These are phyloP conservation scores for Nitzschia sp. DNA, from an alignment of 108 stramenopile species.

Conservation along the genomic window DNA sequence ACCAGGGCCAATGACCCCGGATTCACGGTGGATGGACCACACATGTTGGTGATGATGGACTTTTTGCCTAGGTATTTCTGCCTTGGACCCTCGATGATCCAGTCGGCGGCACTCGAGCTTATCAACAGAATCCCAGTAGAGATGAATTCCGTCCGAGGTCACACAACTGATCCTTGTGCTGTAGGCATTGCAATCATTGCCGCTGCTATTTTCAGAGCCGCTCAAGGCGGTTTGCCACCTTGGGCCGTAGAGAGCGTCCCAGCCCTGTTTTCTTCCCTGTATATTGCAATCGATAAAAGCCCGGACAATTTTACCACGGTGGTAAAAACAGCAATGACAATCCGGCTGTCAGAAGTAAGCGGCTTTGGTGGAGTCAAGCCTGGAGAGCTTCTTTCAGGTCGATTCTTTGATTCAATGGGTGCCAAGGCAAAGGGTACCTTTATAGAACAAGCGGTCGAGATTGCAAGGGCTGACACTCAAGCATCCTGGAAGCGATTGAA, in stretches of 20 bases:
- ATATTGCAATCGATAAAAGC: conserved; percentile 41
- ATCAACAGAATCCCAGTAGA: conserved; percentile 24
- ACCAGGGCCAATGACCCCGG: conserved; percentile 44
- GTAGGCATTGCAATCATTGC: conserved; percentile 60
- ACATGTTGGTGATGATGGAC: conserved; percentile 69
- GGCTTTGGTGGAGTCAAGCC: conserved; percentile 44
- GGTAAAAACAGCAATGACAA: conserved; percentile 47
- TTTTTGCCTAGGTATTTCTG: conserved; percentile 49
- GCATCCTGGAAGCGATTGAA: conserved; percentile 72
- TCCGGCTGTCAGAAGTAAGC: conserved; percentile 24
- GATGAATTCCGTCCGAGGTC: conserved; percentile 1
- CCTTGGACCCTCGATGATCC: conserved; percentile 50
- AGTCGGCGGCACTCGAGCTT: conserved; percentile 25
- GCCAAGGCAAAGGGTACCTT: conserved; percentile 50
- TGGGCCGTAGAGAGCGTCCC: conserved; percentile 80
- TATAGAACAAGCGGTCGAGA: conserved; percentile 50
- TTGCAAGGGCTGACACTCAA: conserved; percentile 36
- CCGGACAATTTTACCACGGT: conserved; percentile 42
- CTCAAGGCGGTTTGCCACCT: conserved; percentile 72
- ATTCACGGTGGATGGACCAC: conserved; percentile 76
- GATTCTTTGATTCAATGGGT: conserved; percentile 56
- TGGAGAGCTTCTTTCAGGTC: conserved; percentile 61
- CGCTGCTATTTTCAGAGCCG: conserved; percentile 64
- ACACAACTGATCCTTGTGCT: conserved; percentile 16
- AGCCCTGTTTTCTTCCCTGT: conserved; percentile 51